A percentile compares a stretch with the other conserved stretches of the same genome.
These are phyloP conservation scores for Scenedesmus sp. DNA, from an alignment of 163 green algal species.

Conservation along the genomic window DNA sequence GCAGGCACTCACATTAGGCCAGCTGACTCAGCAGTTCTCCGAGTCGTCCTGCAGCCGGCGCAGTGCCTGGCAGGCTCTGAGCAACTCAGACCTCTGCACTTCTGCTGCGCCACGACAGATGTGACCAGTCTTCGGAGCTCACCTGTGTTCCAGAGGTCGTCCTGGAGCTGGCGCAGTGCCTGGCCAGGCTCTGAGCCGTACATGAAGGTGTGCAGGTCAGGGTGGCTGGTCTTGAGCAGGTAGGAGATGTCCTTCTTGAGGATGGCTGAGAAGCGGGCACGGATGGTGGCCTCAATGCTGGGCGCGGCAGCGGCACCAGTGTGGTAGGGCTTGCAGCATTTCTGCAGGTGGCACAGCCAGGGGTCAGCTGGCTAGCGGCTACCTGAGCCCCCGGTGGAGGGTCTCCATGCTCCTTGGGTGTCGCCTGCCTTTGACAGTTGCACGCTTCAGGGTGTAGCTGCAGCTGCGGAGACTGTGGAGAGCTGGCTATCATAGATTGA, in stretches of 20 bases:
- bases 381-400: too few relatives aligned
- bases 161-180: constrained; percentile 10
- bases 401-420: too few relatives aligned
- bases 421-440: too few relatives aligned
- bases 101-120: not conserved
- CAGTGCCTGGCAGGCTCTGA: too few relatives aligned
- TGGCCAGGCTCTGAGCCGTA: constrained; percentile 45
- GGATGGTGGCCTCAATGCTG: constrained; percentile 50
- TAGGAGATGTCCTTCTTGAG: constrained; percentile 44
- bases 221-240: constrained; percentile 48
- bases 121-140: not conserved
- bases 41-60: too few relatives aligned
- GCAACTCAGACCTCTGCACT: too few relatives aligned
- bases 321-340: constrained; percentile 55
- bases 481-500: too few relatives aligned
- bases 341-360: not conserved
- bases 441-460: too few relatives aligned
- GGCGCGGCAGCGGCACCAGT: not conserved
- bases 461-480: too few relatives aligned
- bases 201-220: constrained; percentile 41
- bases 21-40: too few relatives aligned
- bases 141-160: constrained; percentile 40
- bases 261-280: constrained; percentile 54
- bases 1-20: too few relatives aligned
- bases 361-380: not conserved